A percentile compares a stretch with the other conserved stretches of the same genome.
These are phyloP conservation scores for Postia placenta DNA, from an alignment of 768 basidiomycete genomes.

Conservation along the genomic window DNA sequence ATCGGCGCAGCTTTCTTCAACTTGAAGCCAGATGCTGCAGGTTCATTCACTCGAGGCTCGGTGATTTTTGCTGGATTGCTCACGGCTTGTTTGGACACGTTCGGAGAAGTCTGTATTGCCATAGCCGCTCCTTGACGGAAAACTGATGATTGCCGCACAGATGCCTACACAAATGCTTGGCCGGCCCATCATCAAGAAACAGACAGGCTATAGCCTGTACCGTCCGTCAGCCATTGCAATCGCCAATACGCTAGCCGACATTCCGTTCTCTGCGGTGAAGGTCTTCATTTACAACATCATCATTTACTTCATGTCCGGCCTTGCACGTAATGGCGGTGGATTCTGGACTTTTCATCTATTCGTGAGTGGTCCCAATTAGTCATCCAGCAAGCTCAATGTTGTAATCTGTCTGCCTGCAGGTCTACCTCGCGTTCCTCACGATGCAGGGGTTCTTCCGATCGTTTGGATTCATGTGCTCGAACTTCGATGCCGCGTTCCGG, in stretches of 20 bases:
- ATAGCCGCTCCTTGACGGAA: neutral
- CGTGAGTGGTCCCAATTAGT: constrained; percentile 14
- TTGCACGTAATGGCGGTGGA: constrained; percentile 33
- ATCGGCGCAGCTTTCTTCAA: constrained; percentile 73
- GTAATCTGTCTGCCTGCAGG: constrained; percentile 12
- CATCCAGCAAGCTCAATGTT: neutral
- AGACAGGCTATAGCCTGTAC: constrained; percentile 61
- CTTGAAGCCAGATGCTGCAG: constrained; percentile 64
- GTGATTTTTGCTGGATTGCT: constrained; percentile 71
- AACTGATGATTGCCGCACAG: constrained; percentile 23
- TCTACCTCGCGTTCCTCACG: constrained; percentile 56
- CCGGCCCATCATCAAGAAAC: constrained; percentile 68
- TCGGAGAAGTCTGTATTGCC: constrained; percentile 47
- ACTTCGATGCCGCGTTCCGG: constrained; percentile 49
- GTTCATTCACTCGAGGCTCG: constrained; percentile 84
- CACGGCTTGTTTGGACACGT: constrained; percentile 64
- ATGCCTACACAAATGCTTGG: constrained; percentile 77
- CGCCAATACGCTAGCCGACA: constrained; percentile 61
- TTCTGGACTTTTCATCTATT: constrained; percentile 63
- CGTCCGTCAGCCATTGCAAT: constrained; percentile 58
- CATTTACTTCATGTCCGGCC: constrained; percentile 61
- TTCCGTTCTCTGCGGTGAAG: constrained; percentile 60
- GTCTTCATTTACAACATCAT: constrained; percentile 58
- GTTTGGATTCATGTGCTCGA: constrained; percentile 50
- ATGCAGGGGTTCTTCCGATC: constrained; percentile 87